Evolutionary conservation across 2,329 filamentous ascomycete genomes (phyloP), one percentile per base, ranked within the genome.

Genomic region (Apiospora phragmitis): DNA sequence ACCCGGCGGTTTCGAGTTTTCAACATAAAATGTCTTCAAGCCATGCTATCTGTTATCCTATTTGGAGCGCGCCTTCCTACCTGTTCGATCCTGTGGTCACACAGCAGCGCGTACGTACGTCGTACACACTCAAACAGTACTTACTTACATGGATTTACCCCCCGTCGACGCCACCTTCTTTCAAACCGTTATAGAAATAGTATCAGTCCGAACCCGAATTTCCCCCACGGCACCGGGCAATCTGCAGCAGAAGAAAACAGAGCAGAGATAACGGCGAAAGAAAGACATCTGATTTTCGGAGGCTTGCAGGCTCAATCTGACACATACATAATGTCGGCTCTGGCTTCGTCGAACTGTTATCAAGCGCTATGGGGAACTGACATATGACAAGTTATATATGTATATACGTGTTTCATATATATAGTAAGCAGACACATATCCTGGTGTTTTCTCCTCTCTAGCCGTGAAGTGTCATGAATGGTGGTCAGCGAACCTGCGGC

Each of bases 401-500:
- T 62, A 62, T n/a, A n/a, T n/a, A 38, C 24, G 55, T 35, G 55
- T 38, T 38, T 62, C 55, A 62, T 24, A 16, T 62, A 62, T 35
- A 62, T 62, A 62, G 18, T 29, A 62, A 38, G 21, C 7, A 62
- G 18, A 24, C 7, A n/a, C 16, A 4, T 9, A 38, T 7, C 9
- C 9, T 24, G 43, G 43, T n/a, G 32, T 62, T 8, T 38, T 6
- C 18, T 62, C 16, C 8, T 38, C 18, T 38, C 38, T 14, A 4
- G 26, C 12, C 0, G 29, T n/a, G n/a, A n/a, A n/a, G 29, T 35
- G 18, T 12, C 18, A 59, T 35, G 51, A n/a, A 32, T 38, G 55
- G 55, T 62, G 55, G 55, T 62, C 55, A 62, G 55, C 29, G 43
- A 62, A n/a, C 55, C 55, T 38, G 55, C 32, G 55, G 55, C 21